Percentiles rank a stretch among this genome's conserved stretches.
Evolutionary conservation across 2,329 filamentous ascomycete genomes (phyloP).

Genomic region (Calonectria pseudoreteaudii): DNA sequence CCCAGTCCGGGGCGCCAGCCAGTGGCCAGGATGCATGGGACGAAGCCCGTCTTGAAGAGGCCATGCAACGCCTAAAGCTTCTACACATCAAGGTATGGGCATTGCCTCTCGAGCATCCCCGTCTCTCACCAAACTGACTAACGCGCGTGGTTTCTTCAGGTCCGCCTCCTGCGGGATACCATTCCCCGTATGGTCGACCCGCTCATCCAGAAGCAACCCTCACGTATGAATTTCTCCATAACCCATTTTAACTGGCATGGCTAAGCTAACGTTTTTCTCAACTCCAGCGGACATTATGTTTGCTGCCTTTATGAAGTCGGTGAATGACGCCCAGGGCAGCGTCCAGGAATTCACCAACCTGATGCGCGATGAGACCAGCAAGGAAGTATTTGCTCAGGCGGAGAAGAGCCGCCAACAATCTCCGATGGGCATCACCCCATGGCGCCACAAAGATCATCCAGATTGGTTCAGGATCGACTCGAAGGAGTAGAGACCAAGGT

Average conservation of each 20-base stretch:
- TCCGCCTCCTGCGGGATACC: conserved; percentile 49
- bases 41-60: conserved; percentile 62
- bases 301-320: conserved; percentile 59
- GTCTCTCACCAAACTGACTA: conserved; percentile 32
- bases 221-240: conserved; percentile 56
- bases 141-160: conserved; percentile 41
- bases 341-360: conserved; percentile 63
- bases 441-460: conserved; percentile 69
- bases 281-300: conserved; percentile 63
- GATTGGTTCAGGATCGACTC: conserved; percentile 62
- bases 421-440: conserved; percentile 68
- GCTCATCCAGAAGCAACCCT: conserved; percentile 60
- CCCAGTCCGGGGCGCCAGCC: conserved; percentile 33
- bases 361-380: conserved; percentile 59
- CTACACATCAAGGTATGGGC: conserved; percentile 64
- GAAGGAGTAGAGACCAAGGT: conserved; percentile 26
- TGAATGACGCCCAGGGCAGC: conserved; percentile 61
- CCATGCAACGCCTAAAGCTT: conserved; percentile 63
- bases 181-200: conserved; percentile 58
- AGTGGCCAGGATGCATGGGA: conserved; percentile 53
- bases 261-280: conserved; percentile 24
- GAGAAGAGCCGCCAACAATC: conserved; percentile 65
- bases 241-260: not conserved
- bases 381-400: conserved; percentile 64
- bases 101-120: conserved; percentile 11